Base-by-base conservation (phyloP, 2,329 filamentous ascomycete genomes). In the Phialemoniopsis sp. region DNA sequence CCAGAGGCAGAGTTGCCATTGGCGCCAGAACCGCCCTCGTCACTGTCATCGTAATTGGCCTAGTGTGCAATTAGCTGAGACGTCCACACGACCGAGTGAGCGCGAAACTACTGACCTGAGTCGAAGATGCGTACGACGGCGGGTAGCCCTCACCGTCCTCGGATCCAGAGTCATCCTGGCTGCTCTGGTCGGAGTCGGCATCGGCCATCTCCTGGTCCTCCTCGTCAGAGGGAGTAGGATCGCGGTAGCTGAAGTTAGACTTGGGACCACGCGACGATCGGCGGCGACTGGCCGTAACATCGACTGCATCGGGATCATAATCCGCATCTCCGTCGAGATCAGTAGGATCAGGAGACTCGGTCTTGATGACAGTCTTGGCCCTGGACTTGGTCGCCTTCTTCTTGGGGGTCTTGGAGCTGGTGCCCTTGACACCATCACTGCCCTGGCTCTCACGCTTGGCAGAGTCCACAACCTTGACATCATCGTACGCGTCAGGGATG, bases 401-500 rank as follows among this genome's bases (percentile, higher is more conserved):
- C 21, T 6, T 30, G 19, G 18, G 8, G 8, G 8, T 34, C n/a
- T 28, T 37, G 7, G 29, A 13, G 6, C n/a, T 14, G 16, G 30
- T 13, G 5, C 4, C 14, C 38, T n/a, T n/a, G 15, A 3, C 8
- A 19, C n/a, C 34, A 13, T 29, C 12, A 4, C 19, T 29, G 15
- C 13, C 34, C 26, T 5, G 8, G n/a, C 15, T 26, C 26, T 34
- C 16, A 13, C 29, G 29, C 15, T 21, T 34, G 15, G 31, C 8
- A 3, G 15, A 29, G 32, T n/a, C n/a, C 9, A 17, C 8, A 14
- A 14, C n/a, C 13, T 29, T 29, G n/a, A 34, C 29, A 18, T 17
- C 14, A 21, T 46, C 42, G 16, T 38, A 41, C 10, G 50, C 46
- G 32, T 59, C 56, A 0, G 54, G 50, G 1, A 64, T 46, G 34